Base-by-base conservation (phyloP, 2,329 filamentous ascomycete species). In the Xylariaceae sp. region DNA sequence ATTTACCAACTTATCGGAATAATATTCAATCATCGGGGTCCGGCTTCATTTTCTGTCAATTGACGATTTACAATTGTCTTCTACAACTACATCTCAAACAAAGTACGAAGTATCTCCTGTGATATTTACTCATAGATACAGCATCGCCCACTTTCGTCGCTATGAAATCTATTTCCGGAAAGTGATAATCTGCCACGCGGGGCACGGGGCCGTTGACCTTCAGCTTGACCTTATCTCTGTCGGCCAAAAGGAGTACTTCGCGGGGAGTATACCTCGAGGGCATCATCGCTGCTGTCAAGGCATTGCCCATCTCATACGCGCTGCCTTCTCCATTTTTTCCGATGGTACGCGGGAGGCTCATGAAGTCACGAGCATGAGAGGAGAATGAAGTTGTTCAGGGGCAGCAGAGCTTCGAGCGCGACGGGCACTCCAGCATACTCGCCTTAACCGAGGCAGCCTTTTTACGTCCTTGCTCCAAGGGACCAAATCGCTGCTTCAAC, bases 251-350 rank as follows among this genome's bases (percentile, higher is more conserved):
- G 19, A 55, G 29, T 18, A 57, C 52, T 7, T 48, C 32, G 2
- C 53, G 48, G 8, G 55, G 50, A 2, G 51, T 44, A 19, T n/a
- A n/a, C n/a, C n/a, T n/a, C n/a, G n/a, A n/a, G n/a, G n/a, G n/a
- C n/a, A 58, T 47, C 22, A 21, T 53, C 22, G 41, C 49, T n/a
- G 50, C 53, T 2, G 47, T 54, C 18, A 58, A 39, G 18, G 47
- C 44, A 21, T 58, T 58, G 6, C 53, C 56, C 18, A 58, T 48
- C 37, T 58, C 53, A 21, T 54, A 54, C 9, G 18, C 16, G 19
- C 54, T 9, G 15, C 40, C 46, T 26, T 56, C 41, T 4, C 50
- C 47, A 3, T 29, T 40, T 16, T 48, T 13, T n/a, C 47, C 53
- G 15, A 51, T 26, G 22, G 46, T 36, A 0, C 16, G 36, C 9